Base-by-base conservation (phyloP, 2,329 filamentous ascomycete species). In the Verticillium nonalfalfae region DNA sequence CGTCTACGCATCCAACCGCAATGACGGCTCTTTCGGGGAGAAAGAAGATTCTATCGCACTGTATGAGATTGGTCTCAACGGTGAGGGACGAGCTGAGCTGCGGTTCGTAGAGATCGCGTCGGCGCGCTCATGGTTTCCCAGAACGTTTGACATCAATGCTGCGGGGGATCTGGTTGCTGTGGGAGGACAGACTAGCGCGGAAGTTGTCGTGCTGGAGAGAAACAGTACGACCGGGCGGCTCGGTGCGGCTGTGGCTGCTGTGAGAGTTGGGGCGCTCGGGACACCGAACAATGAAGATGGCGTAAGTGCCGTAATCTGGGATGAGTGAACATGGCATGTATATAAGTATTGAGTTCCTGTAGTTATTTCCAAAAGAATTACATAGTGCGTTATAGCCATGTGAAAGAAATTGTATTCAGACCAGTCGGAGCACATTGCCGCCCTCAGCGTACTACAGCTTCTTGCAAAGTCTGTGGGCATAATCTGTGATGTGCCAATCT, bases 61-160 rank as follows among this genome's bases (percentile, higher is more conserved):
- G 1, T 87, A 81, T 71, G 61, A 72, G 2, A 78, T 86, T 60
- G 36, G 35, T 13, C 18, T 10, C 5, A 31, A 26, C 5, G 35
- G 26, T 1, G 18, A 45, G 9, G 56, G 56, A 15, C 70, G 78
- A 59, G 39, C 70, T 1, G 77, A 71, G 0, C 71, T 89, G 14
- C 69, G 66, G 0, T 85, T 85, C 66, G 69, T 81, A 1, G 80
- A 85, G 62, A 74, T 85, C 1, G 81, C 79, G 1, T 83, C 84
- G 31, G 80, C 85, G 1, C 82, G 84, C 63, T 83, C 87, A 0
- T 79, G 75, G 61, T 86, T 82, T 66, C 88, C 88, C 0, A 78
- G 88, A 1, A 87, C 86, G 1, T 87, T 90, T 69, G 77, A 78
- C 26, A 75, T 89, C 60, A 89, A 88, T 68, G 78, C 77, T 45